Conservation (phyloP, 1,139 yeast species). For the Scheffersomyces lignicola region DNA sequence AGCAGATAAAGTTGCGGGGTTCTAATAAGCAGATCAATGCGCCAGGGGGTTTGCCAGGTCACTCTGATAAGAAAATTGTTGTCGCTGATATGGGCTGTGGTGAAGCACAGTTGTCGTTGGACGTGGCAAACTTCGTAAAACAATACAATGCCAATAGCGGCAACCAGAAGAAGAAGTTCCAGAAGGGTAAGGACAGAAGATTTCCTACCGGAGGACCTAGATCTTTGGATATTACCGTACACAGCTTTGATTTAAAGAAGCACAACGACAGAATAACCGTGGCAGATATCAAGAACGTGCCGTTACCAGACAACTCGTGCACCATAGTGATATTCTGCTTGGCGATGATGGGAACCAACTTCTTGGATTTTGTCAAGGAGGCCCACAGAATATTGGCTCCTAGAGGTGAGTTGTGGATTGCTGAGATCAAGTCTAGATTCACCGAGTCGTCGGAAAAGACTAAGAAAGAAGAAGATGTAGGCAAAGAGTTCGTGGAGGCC, state of each 20-base stretch:
- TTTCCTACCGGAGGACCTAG: conserved; percentile 21
- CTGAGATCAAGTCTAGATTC: conserved; percentile 93
- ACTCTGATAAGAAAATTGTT: conserved; percentile 54
- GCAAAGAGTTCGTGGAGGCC: conserved; percentile 75
- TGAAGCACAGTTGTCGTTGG: conserved; percentile 82
- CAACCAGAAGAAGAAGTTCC: conserved; percentile 36
- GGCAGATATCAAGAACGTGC: conserved; percentile 91
- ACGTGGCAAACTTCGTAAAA: conserved; percentile 53
- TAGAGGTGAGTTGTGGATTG: conserved; percentile 94
- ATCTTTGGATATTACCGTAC: conserved; percentile 59
- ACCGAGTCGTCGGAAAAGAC: conserved; percentile 44
- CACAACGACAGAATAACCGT: conserved; percentile 88
- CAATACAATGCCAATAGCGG: conserved; percentile 29
- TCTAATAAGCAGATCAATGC: conserved; percentile 74
- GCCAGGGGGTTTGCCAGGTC: conserved; percentile 92
- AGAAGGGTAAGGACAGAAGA: conserved; percentile 9
- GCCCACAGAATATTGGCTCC: conserved; percentile 87
- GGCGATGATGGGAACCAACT: conserved; percentile 96
- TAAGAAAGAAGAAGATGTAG: conserved; percentile 41
- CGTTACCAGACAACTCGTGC: conserved; percentile 74
- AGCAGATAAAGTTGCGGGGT: conserved; percentile 60
- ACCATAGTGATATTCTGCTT: conserved; percentile 87
- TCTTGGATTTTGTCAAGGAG: conserved; percentile 85
- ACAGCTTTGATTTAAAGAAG: conserved; percentile 87
- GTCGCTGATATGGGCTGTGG: conserved; percentile 99